These are phyloP conservation scores for Pueraria montana DNA, from an alignment of 306 rosid species.

Conservation along the genomic window DNA sequence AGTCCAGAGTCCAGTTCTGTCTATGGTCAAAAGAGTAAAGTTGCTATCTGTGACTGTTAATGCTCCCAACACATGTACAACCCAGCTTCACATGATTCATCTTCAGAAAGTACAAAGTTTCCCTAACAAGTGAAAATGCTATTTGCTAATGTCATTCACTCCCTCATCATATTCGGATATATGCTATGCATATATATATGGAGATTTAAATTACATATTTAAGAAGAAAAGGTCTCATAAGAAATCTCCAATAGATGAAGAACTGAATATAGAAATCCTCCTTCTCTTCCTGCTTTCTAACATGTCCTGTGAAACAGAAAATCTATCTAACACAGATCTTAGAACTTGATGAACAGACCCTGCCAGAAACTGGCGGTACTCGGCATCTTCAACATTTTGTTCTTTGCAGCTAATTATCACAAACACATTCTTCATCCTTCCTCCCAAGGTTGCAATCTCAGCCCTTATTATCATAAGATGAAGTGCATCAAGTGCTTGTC, in stretches of 20 bases:
- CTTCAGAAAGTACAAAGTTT: constrained; percentile 19
- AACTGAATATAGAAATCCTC: constrained; percentile 65
- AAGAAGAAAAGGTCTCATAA: constrained; percentile 44
- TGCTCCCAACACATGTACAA: constrained; percentile 41
- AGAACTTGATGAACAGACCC: constrained; percentile 70
- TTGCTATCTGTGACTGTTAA: constrained; percentile 16
- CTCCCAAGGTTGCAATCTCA: constrained; percentile 73
- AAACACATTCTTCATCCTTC: constrained; percentile 77
- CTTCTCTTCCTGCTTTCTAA: constrained; percentile 60
- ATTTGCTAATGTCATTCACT: not conserved
- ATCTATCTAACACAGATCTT: constrained; percentile 68
- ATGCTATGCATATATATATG: constrained; percentile 13
- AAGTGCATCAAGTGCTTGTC: constrained; percentile 71
- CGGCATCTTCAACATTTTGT: constrained; percentile 51
- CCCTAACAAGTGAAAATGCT: constrained; percentile 21
- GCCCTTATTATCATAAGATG: constrained; percentile 69
- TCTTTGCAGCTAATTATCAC: constrained; percentile 66
- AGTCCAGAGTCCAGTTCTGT: constrained; percentile 21
- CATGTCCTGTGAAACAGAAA: constrained; percentile 64
- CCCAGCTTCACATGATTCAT: constrained; percentile 29
- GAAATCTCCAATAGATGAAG: constrained; percentile 59
- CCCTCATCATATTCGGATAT: constrained; percentile 26
- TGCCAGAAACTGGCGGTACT: constrained; percentile 56
- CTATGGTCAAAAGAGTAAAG: constrained; percentile 32
- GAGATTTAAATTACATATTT: not conserved